Evolutionary conservation across 2,329 filamentous ascomycete species (phyloP).

Genomic region (Colletotrichum shisoi): DNA sequence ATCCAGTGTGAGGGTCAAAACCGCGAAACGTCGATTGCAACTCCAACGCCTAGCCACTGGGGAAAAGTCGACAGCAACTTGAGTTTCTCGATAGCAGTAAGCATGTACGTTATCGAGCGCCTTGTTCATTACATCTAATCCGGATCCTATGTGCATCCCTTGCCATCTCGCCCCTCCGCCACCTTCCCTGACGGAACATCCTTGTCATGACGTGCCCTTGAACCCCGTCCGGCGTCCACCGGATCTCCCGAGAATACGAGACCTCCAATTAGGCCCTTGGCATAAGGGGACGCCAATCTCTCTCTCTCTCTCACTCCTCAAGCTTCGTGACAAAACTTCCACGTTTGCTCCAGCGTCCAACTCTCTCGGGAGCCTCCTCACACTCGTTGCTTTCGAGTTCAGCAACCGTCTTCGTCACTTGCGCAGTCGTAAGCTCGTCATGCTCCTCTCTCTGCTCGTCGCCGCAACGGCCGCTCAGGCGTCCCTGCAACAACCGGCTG

Average conservation of each 20-base stretch:
- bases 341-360: too few relatives aligned
- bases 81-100: too few relatives aligned
- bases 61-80: too few relatives aligned
- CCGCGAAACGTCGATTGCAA: neutral
- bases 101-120: too few relatives aligned
- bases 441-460: neutral
- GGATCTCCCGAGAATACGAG: neutral
- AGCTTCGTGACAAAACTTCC: too few relatives aligned
- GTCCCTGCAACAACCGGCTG: neutral
- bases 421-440: neutral
- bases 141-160: neutral
- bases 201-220: constrained; percentile 1
- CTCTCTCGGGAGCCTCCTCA: neutral
- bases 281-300: neutral
- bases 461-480: neutral
- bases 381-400: neutral
- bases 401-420: neutral
- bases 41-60: neutral
- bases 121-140: neutral
- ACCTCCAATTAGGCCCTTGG: neutral
- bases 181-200: neutral
- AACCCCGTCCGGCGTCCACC: neutral
- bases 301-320: too few relatives aligned
- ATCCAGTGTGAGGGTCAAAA: neutral
- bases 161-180: neutral